Evolutionary conservation across 345 rosid species (phyloP), one percentile per base, ranked within the genome.

Genomic region (Gynandropsis gynandra): DNA sequence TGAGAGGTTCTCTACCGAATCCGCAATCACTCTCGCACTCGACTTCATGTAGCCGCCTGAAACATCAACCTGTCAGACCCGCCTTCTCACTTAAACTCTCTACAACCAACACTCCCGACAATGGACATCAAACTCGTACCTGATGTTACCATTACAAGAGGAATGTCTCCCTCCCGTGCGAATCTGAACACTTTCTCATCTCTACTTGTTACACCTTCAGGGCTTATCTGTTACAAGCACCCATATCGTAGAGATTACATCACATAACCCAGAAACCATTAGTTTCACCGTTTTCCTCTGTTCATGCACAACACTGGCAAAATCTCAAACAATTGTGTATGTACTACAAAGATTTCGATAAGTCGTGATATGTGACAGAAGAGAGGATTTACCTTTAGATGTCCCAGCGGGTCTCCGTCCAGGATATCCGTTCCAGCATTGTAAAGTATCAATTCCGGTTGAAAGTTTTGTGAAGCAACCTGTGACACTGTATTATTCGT

Each of bases 391-490:
- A 84, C 98, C 92, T 87, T 82, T 63, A 90, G 70, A 65, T 61
- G 59, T 37, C 98, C 96, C 42, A 90, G 69, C 62, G 98, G 98
- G 73, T 90, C 98, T 51, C 96, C 98, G 51, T 90, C 92, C 29
- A 90, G 77, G 67, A 90, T 82, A 71, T 90, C 98, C 1, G 98
- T 90, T 18, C 98, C 98, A 42, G 98, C 98, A 74, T 90, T 90
- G 76, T 82, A 90, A 36, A 90, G 24, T 57, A 90, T 62, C 69
- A 90, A 62, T 67, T 87, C 92, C 37, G 95, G 93, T 57, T 74
- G 72, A 76, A 79, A 90, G 49, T 12, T 66, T n/a, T 9, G 58
- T 5, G 70, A 72, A 52, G 93, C 92, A 72, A 80, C 85, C 98
- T 90, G 69, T 63, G 35, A 74, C 42, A 43, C 35, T 34, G 33